These are phyloP conservation scores for Talaromyces sp. DNA, from an alignment of 2,329 filamentous ascomycete genomes.

Conservation along the genomic window DNA sequence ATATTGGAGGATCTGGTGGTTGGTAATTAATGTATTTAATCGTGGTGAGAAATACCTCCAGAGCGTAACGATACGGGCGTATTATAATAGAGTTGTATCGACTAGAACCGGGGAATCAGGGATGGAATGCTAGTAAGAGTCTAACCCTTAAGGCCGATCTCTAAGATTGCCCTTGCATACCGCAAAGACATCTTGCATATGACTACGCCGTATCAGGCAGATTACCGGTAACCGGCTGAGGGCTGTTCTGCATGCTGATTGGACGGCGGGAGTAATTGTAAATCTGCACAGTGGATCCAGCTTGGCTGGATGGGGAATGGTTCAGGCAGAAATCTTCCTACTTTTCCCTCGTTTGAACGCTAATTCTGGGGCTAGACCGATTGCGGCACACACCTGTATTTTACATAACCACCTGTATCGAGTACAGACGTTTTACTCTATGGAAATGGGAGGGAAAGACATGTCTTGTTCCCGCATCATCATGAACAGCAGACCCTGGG, in stretches of 20 bases:
- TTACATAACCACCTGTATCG: not conserved
- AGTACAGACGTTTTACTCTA: not conserved
- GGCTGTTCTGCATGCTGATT: not conserved
- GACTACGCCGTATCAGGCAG: not conserved
- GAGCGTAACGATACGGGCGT: not conserved
- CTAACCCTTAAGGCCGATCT: constrained; percentile 11
- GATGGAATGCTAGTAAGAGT: constrained; percentile 3
- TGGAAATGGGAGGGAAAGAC: too few relatives aligned
- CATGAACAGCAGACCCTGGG: not conserved
- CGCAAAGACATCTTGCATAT: constrained; percentile 26
- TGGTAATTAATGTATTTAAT: not conserved
- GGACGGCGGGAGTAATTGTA: not conserved
- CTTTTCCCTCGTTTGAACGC: not conserved
- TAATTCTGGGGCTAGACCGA: not conserved
- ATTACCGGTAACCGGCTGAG: constrained; percentile 8
- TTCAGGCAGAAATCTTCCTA: not conserved
- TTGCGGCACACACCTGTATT: not conserved
- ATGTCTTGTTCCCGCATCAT: too few relatives aligned
- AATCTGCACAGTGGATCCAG: not conserved
- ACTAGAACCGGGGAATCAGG: constrained; percentile 6
- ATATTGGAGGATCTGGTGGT: not conserved
- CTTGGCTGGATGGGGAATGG: not conserved
- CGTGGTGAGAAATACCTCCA: not conserved
- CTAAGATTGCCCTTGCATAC: constrained; percentile 18
- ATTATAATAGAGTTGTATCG: not conserved